Evolutionary conservation across 352 stramenopile species (phyloP), one percentile per base, ranked within the genome.

Genomic region (Globisporangium irregulare): DNA sequence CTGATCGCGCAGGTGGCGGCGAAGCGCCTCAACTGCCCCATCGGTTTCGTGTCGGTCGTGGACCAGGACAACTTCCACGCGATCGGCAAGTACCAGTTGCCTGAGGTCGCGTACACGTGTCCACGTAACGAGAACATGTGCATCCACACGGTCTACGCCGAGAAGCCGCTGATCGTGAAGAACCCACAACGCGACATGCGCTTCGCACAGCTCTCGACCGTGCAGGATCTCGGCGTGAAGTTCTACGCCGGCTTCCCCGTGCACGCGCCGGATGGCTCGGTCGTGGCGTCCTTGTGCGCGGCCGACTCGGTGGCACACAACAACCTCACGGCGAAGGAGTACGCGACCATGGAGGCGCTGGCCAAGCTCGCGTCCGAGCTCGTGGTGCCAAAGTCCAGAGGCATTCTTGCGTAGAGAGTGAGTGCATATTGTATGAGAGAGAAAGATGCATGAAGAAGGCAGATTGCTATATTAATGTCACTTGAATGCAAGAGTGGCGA

Each of bases 161-260:
- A 91, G 74, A 79, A 79, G 62, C 81, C 81, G 7, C 70, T 91
- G 67, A 71, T 91, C 38, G 56, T 89, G 64, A 87, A 89, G 67
- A 85, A 91, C 71, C 79, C 81, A 32, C 73, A 79, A 64, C 79
- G 82, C 4, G 82, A 90, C 63, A 81, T 89, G 79, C 78, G 81
- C 34, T 91, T 91, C 59, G 69, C 70, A 18, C 73, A 89, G 43
- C 79, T 87, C 73, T 64, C 77, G 50, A 75, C 67, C 24, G 64
- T 89, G n/a, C 60, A 79, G 41, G 71, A 84, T 15, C 60, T 82
- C 25, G 79, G 73, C 38, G 72, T 88, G 41, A 84, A 86, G 61
- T 89, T 88, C 66, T 91, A 89, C 76, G 82, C 80, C 2, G 78
- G 80, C 0, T 92, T 92, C 64, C 82, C 84, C 0, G 66, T 92